A percentile compares a stretch with the other conserved stretches of the same genome.
Conservation (phyloP, 192 early-diverging fungal species). For the Coemansia sp. region DNA sequence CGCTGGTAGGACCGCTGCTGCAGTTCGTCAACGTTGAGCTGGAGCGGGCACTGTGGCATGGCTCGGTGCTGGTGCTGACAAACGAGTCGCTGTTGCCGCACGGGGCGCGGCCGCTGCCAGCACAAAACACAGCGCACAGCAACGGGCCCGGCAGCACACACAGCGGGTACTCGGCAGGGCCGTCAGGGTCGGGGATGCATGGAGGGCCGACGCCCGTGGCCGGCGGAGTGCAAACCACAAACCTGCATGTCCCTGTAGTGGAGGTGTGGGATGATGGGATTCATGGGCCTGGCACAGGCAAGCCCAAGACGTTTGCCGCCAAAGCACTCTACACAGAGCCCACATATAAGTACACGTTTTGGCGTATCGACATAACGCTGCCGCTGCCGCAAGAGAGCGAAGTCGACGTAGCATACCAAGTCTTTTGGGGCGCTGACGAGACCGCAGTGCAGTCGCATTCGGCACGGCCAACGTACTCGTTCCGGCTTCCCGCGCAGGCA, state of each 20-base stretch:
- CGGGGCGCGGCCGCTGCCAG: constrained; percentile 13
- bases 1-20: constrained; percentile 48
- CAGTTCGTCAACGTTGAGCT: constrained; percentile 53
- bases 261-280: constrained; percentile 52
- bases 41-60: constrained; percentile 46
- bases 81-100: constrained; percentile 49
- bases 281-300: constrained; percentile 48
- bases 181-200: constrained; percentile 25
- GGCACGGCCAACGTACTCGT: constrained; percentile 34
- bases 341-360: constrained; percentile 52
- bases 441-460: constrained; percentile 37
- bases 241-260: constrained; percentile 27
- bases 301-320: constrained; percentile 44
- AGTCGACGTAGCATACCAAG: constrained; percentile 39
- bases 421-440: constrained; percentile 49
- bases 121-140: constrained; percentile 2
- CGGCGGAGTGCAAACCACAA: neutral
- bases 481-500: constrained; percentile 49
- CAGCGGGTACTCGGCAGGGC: constrained; percentile 4
- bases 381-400: constrained; percentile 42
- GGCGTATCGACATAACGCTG: constrained; percentile 39
- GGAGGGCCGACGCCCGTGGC: constrained; percentile 21
- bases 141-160: constrained; percentile 8
- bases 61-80: constrained; percentile 45
- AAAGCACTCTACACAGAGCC: constrained; percentile 49